These are phyloP conservation scores for Pseudomonodictys pantanalensis DNA, from an alignment of 495 filamentous ascomycete genomes.

Conservation along the genomic window DNA sequence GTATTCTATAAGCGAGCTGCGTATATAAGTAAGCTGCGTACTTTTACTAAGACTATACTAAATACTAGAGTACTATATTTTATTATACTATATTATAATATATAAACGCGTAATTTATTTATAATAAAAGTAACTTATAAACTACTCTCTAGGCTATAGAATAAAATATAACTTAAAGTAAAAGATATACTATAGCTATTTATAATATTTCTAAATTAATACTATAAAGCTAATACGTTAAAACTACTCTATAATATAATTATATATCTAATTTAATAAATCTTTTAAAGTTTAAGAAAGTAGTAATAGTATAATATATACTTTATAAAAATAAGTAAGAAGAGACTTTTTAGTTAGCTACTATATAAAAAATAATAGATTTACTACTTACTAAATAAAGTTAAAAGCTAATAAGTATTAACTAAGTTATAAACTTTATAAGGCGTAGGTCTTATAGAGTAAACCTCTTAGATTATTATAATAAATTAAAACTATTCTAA, in stretches of 20 bases:
- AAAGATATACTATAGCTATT: not conserved
- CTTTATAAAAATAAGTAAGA: not conserved
- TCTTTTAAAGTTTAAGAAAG: not conserved
- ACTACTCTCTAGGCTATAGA: not conserved
- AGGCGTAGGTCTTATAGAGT: too few species aligned
- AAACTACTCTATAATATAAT: not conserved
- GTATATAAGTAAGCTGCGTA: not conserved
- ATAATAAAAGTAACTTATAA: not conserved
- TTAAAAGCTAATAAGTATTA: not conserved
- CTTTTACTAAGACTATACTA: not conserved
- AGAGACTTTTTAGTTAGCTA: not conserved
- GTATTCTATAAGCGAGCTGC: not conserved
- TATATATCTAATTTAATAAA: not conserved
- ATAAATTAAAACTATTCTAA: too few species aligned
- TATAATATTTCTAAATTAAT: not conserved
- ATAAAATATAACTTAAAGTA: not conserved
- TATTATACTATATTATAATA: not conserved
- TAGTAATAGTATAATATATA: not conserved
- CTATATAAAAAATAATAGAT: not conserved
- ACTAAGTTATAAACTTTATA: not conserved
- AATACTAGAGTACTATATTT: not conserved
- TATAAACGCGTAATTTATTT: not conserved
- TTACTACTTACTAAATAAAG: not conserved
- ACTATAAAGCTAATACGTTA: not conserved
- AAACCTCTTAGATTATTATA: too few species aligned